Percentiles rank a stretch among this genome's conserved stretches.
These are phyloP conservation scores for Lichina pygmaea DNA, from an alignment of 495 filamentous ascomycete genomes.

Conservation along the genomic window DNA sequence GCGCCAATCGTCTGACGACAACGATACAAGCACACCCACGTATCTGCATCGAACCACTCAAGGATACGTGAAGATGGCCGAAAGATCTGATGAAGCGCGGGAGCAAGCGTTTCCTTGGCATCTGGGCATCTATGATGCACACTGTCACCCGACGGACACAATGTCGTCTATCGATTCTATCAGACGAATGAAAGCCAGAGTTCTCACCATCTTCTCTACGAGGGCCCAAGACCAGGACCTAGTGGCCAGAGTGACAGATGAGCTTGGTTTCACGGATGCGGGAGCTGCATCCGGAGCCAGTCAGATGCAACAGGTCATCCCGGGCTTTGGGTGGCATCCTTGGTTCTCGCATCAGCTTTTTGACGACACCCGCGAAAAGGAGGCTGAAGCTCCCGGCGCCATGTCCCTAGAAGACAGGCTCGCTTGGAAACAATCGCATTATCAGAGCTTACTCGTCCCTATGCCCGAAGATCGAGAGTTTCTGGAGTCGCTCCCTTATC, in stretches of 20 bases:
- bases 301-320: constrained; percentile 24
- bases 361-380: constrained; percentile 21
- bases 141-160: constrained; percentile 98
- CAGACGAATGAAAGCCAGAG: constrained; percentile 45
- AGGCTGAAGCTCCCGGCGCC: background rate
- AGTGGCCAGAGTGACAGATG: constrained; percentile 37
- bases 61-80: background rate
- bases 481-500: constrained; percentile 38
- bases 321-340: constrained; percentile 94
- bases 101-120: constrained; percentile 47
- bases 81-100: background rate
- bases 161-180: constrained; percentile 43
- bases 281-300: constrained; percentile 2
- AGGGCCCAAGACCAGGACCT: constrained; percentile 66
- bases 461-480: constrained; percentile 31
- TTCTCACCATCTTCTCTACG: constrained; percentile 73
- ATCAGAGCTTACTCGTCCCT: constrained; percentile 36
- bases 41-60: too few species aligned
- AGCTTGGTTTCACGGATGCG: constrained; percentile 10
- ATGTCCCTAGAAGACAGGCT: background rate
- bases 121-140: constrained; percentile 65
- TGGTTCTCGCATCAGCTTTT: constrained; percentile 88
- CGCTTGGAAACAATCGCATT: constrained; percentile 33
- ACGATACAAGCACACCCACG: too few species aligned
- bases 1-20: too few species aligned